phyloP scores from a whole-genome alignment of 495 filamentous ascomycete species.

The Astrothelium subdiscretum region DNA sequence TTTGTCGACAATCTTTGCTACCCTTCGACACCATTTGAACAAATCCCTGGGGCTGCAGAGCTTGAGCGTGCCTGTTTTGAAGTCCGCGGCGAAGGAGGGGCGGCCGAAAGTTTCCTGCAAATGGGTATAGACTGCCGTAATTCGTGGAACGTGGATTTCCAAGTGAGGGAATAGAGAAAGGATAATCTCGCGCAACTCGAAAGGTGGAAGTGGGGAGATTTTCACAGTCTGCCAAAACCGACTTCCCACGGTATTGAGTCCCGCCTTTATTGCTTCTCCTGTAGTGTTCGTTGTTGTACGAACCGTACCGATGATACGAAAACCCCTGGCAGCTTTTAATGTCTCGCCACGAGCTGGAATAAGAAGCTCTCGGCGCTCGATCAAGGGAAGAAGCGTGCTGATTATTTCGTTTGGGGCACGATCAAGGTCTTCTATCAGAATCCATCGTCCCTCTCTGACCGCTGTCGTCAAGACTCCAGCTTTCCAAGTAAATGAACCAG shows the following conservation, averaged over 20 bases:
- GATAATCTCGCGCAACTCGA: constrained; percentile 67
- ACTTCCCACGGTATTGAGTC: constrained; percentile 55
- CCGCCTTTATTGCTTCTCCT: constrained; percentile 50
- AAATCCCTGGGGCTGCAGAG: constrained; percentile 67
- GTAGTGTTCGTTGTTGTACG: constrained; percentile 61
- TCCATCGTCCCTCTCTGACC: constrained; percentile 86
- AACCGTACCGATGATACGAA: constrained; percentile 83
- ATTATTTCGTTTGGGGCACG: constrained; percentile 92
- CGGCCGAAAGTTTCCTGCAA: constrained; percentile 44
- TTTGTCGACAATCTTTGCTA: constrained; percentile 45
- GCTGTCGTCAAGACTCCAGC: constrained; percentile 92
- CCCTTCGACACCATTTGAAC: constrained; percentile 75
- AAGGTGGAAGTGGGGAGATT: constrained; percentile 51
- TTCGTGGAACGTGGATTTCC: constrained; percentile 50
- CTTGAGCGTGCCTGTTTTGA: constrained; percentile 44
- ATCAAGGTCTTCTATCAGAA: constrained; percentile 92
- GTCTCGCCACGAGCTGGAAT: constrained; percentile 79
- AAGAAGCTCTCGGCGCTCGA: constrained; percentile 75
- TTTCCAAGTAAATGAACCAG: constrained; percentile 83
- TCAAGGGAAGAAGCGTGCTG: constrained; percentile 77
- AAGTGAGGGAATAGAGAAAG: constrained; percentile 56
- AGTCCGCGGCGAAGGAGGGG: constrained; percentile 41
- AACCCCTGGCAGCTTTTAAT: constrained; percentile 69
- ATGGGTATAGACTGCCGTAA: constrained; percentile 65
- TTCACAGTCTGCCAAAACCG: constrained; percentile 70